These are phyloP conservation scores for Neopestalotiopsis sp. DNA, from an alignment of 2,329 filamentous ascomycete species.

Conservation along the genomic window DNA sequence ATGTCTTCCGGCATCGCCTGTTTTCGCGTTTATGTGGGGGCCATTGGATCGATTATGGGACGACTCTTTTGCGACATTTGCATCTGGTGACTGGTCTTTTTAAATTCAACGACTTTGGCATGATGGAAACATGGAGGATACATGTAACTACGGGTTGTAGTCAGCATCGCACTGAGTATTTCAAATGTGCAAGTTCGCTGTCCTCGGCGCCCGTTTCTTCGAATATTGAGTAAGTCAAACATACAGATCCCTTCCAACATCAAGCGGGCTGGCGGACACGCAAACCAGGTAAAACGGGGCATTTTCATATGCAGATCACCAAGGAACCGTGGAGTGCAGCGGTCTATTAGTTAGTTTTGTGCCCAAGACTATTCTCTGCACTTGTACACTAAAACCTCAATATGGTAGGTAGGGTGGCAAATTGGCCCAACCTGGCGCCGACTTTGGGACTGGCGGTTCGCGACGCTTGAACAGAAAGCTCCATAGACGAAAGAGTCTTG, in stretches of 20 bases:
- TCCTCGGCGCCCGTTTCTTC: background rate
- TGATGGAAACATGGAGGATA: background rate
- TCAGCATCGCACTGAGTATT: background rate
- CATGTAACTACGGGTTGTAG: background rate
- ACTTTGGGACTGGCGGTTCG: background rate
- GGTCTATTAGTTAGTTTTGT: background rate
- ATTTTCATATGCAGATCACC: background rate
- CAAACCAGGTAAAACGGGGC: background rate
- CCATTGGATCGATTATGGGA: slow-evolving; percentile 8
- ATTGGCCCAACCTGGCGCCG: slow-evolving; percentile 1
- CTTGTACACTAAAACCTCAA: background rate
- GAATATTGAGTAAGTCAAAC: background rate
- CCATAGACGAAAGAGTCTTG: background rate
- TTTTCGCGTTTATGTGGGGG: slow-evolving; percentile 10
- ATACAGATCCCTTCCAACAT: background rate
- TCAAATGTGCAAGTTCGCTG: background rate
- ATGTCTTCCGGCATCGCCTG: slow-evolving; percentile 12
- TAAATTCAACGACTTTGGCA: background rate
- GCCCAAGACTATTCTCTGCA: background rate
- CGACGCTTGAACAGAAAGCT: background rate
- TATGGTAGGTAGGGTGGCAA: background rate
- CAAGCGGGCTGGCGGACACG: background rate
- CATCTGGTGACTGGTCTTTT: background rate
- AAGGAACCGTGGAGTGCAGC: background rate
- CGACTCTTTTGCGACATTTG: slow-evolving; percentile 11